Conservation (phyloP, 2,329 filamentous ascomycete species). For the Ascocoryne sarcoides region DNA sequence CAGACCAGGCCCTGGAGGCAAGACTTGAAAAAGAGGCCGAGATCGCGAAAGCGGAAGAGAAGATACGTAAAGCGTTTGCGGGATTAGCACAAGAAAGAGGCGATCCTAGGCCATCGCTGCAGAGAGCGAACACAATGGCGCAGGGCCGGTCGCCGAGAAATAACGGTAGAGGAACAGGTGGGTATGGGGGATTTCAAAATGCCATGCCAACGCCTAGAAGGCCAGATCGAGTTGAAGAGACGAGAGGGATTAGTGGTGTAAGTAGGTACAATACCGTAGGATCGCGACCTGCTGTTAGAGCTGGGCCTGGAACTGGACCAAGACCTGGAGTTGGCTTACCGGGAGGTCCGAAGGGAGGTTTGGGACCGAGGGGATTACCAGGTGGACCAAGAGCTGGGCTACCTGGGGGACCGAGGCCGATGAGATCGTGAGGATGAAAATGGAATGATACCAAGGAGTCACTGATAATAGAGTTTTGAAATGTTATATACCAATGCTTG, state of each 20-base stretch:
- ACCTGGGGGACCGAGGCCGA: neutral
- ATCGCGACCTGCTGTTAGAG: neutral
- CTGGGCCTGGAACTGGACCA: neutral
- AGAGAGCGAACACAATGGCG: neutral
- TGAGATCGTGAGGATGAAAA: neutral
- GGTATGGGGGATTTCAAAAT: no score
- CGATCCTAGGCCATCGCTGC: neutral
- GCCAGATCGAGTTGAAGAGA: neutral
- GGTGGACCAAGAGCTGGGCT: neutral
- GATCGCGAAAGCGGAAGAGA: conserved; percentile 12
- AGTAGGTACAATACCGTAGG: neutral
- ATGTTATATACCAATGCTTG: no score
- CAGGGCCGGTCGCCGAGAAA: neutral
- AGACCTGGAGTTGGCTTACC: no score
- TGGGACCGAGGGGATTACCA: neutral
- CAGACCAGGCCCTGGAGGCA: neutral
- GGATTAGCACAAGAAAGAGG: conserved; percentile 9
- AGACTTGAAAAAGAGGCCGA: conserved; percentile 8
- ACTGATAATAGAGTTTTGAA: no score
- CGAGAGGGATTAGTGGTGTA: no score
- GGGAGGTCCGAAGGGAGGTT: neutral
- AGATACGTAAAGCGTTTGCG: conserved; percentile 13
- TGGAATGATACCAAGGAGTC: no score
- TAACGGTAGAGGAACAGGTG: no score
- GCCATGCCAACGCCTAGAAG: neutral